Percentiles rank a stretch among this genome's conserved stretches.
Evolutionary conservation across 192 early-diverging fungal genomes (phyloP).

Genomic region (Coemansia sp.): DNA sequence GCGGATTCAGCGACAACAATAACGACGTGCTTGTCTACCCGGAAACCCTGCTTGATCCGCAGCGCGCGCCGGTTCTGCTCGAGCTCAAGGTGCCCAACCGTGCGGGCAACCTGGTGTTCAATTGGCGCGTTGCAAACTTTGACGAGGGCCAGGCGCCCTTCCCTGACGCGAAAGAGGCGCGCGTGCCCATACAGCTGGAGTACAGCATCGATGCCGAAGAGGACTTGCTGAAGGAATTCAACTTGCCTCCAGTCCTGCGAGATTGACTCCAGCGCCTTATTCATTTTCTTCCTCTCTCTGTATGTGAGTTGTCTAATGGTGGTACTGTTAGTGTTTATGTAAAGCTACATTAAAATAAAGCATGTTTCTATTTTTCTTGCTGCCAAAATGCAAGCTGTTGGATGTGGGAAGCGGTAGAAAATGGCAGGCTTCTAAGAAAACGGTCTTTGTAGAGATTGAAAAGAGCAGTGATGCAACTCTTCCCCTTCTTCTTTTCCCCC

Average conservation of each 20-base stretch:
- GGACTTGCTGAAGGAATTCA: constrained; percentile 31
- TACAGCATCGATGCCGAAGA: constrained; percentile 52
- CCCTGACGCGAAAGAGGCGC: constrained; percentile 40
- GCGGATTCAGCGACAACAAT: constrained; percentile 15
- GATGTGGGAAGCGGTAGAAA: background rate
- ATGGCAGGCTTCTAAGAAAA: background rate
- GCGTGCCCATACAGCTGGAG: constrained; percentile 45
- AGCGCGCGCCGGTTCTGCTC: constrained; percentile 46
- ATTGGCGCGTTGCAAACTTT: constrained; percentile 53
- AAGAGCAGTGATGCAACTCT: background rate
- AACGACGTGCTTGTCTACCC: constrained; percentile 46
- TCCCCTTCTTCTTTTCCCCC: background rate
- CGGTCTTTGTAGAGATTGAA: too few species aligned
- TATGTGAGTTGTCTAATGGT: too few species aligned
- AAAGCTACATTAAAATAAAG: background rate
- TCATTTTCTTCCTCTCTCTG: background rate
- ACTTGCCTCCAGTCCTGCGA: constrained; percentile 31
- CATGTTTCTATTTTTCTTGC: background rate
- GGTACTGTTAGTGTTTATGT: background rate
- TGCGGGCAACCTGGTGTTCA: constrained; percentile 34
- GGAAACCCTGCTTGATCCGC: constrained; percentile 44
- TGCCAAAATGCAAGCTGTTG: background rate
- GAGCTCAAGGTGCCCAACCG: constrained; percentile 50
- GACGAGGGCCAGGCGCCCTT: constrained; percentile 57
- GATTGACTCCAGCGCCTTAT: constrained; percentile 4